Evolutionary conservation across 306 rosid genomes (phyloP), one percentile per base, ranked within the genome.

Genomic region (Leucaena leucocephala): DNA sequence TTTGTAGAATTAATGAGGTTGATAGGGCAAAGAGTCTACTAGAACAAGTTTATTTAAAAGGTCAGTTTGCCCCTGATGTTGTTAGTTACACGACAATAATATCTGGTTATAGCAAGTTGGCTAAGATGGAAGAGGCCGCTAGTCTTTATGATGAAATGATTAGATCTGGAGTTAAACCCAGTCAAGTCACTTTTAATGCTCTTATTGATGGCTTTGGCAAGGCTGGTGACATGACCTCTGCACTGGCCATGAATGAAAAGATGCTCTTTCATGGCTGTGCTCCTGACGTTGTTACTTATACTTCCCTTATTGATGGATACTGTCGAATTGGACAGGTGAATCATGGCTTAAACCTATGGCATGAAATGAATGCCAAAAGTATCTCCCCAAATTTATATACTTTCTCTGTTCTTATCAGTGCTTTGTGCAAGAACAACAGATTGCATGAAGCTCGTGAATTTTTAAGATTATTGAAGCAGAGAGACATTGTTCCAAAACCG

Each of bases 151-250:
- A 86, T 76, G 89, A 90, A 87, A 94, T 94, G 94, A 76, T 76
- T 74, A 12, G 54, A 70, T 85, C 55, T 1, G 88, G 91, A 70
- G 68, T 58, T 81, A 85, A 68, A 84, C 97, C 98, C 34, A 94
- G 81, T 83, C 69, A 38, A 12, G 61, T 86, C 71, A 89, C 94
- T 68, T 94, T 87, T 76, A 94, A 85, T 84, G 85, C 86, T 72
- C 89, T 94, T 61, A 83, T 94, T 63, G 78, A 91, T 79, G 97
- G 98, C 21, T 92, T 86, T 76, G 89, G 90, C 78, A 90, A 90
- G 85, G 85, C 71, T 48, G 88, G 96, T 38, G 84, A 92, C 82
- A 82, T 90, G 87, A 81, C 64, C 66, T 87, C 92, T 76, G 96
- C 94, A 3, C 40, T 85, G 49, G 82, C 80, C 67, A 76, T 83